A percentile compares a stretch with the other conserved stretches of the same genome.
phyloP scores from a whole-genome alignment of 768 basidiomycete species.

The Plicaturopsis crispa region DNA sequence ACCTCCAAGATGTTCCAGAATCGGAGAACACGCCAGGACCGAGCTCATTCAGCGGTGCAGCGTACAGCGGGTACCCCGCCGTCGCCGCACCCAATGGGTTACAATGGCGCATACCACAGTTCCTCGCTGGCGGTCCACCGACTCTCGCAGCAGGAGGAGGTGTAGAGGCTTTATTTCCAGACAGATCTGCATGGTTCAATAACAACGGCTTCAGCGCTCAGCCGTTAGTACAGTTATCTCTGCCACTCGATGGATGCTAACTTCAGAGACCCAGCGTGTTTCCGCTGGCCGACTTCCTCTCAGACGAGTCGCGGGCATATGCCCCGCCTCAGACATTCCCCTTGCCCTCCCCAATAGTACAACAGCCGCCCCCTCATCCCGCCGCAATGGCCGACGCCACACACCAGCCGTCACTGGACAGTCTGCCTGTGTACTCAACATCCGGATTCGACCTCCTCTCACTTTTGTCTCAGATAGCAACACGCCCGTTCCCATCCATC shows the following conservation, averaged over 20 bases:
- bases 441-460: conserved; percentile 89
- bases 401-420: conserved; percentile 9
- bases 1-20: conserved; percentile 19
- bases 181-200: conserved; percentile 41
- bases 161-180: conserved; percentile 64
- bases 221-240: conserved; percentile 2
- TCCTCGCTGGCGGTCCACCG: conserved; percentile 50
- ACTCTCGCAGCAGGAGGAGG: conserved; percentile 66
- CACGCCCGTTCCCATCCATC: conserved; percentile 66
- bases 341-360: not conserved
- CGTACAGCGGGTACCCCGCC: conserved; percentile 1
- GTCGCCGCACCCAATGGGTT: conserved; percentile 10
- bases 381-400: conserved; percentile 1
- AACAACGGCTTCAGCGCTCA: conserved; percentile 32
- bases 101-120: conserved; percentile 59
- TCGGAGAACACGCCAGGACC: conserved; percentile 1
- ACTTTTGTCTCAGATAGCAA: conserved; percentile 70
- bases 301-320: not conserved
- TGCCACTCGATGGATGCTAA: conserved; percentile 5
- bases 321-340: not conserved
- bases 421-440: conserved; percentile 72
- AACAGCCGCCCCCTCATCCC: conserved; percentile 1
- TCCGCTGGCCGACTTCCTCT: conserved; percentile 13
- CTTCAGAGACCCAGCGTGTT: conserved; percentile 1
- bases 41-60: conserved; percentile 1